Percentiles rank a stretch among this genome's conserved stretches.
Conservation (phyloP, 176 grass and related monocot genomes). For the barley (Hordeum vulgare) region DNA sequence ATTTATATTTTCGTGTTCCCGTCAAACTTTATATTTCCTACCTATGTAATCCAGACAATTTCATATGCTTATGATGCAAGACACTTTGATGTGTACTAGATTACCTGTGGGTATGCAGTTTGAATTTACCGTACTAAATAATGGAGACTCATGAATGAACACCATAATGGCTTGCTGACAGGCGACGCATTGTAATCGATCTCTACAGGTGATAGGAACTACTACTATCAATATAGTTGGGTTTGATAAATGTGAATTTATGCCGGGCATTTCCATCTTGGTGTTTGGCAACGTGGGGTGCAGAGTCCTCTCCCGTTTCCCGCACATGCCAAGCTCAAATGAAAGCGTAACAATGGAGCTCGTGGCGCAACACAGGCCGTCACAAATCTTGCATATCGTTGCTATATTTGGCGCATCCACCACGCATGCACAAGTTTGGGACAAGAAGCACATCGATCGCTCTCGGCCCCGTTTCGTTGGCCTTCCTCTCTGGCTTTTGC, state of each 20-base stretch:
- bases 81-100: too few relatives aligned
- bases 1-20: too few relatives aligned
- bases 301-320: conserved; percentile 4
- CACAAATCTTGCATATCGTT: background rate
- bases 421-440: conserved; percentile 17
- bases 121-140: too few relatives aligned
- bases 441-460: background rate
- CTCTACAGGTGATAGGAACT: background rate
- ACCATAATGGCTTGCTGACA: background rate
- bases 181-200: background rate
- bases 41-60: too few relatives aligned
- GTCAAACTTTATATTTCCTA: too few relatives aligned
- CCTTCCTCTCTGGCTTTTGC: background rate
- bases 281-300: conserved; percentile 20
- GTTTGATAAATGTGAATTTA: background rate
- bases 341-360: background rate
- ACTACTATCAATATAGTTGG: background rate
- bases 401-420: conserved; percentile 33
- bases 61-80: too few relatives aligned
- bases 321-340: background rate
- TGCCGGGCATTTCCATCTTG: background rate
- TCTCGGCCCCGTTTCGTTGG: background rate
- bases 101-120: too few relatives aligned
- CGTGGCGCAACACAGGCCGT: conserved; percentile 11
- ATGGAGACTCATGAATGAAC: too few relatives aligned